Conservation (phyloP, 768 basidiomycete species). For the Pleurotus eryngii region DNA sequence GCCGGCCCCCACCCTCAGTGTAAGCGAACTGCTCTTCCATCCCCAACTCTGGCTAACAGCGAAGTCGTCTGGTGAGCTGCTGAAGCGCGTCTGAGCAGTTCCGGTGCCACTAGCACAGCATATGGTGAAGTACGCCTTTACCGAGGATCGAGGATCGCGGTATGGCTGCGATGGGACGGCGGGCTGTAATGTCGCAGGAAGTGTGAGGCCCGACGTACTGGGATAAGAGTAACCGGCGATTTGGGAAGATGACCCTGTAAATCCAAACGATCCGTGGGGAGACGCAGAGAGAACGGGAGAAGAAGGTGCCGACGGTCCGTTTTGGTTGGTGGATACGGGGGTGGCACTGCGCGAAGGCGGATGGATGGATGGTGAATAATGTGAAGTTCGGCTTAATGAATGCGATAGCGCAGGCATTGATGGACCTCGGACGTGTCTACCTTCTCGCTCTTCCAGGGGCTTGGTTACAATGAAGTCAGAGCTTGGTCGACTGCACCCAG, state of each 20-base stretch:
- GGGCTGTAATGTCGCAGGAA: slow-evolving; percentile 44
- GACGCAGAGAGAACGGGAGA: slow-evolving; percentile 14
- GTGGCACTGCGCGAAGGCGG: slow-evolving; percentile 44
- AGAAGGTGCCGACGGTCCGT: slow-evolving; percentile 18
- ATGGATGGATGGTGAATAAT: slow-evolving; percentile 44
- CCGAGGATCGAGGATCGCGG: slow-evolving; percentile 66
- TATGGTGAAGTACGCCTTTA: slow-evolving; percentile 82
- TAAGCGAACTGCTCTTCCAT: slow-evolving; percentile 67
- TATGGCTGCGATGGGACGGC: slow-evolving; percentile 63
- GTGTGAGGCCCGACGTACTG: slow-evolving; percentile 5
- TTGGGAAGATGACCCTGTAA: slow-evolving; percentile 5
- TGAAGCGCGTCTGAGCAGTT: slow-evolving; percentile 77
- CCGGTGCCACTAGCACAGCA: slow-evolving; percentile 81
- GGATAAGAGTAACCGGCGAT: neutral
- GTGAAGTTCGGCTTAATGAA: slow-evolving; percentile 29
- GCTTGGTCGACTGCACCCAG: slow-evolving; percentile 60
- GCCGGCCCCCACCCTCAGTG: slow-evolving; percentile 48
- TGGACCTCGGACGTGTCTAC: slow-evolving; percentile 24
- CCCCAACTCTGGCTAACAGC: slow-evolving; percentile 89
- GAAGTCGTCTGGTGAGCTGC: slow-evolving; percentile 84
- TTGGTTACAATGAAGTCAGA: slow-evolving; percentile 4
- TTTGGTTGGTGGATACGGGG: slow-evolving; percentile 22
- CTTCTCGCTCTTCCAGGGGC: slow-evolving; percentile 9
- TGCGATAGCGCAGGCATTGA: slow-evolving; percentile 29
- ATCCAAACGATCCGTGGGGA: slow-evolving; percentile 18